Conservation (phyloP, 2,329 filamentous ascomycete species). For the Botrytis byssoidea region DNA sequence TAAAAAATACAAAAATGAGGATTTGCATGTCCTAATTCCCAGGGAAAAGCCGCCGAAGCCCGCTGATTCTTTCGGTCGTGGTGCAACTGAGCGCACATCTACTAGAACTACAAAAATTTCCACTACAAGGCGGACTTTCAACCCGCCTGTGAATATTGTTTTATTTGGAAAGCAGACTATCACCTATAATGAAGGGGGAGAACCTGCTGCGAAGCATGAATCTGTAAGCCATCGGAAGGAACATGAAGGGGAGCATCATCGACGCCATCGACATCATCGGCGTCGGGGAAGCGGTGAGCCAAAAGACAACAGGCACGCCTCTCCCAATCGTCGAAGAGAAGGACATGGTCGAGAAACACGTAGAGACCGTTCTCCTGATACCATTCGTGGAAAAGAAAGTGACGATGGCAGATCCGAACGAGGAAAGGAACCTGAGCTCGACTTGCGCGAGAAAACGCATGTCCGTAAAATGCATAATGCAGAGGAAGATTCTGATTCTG, state of each 20-base stretch:
- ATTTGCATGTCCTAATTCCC: neutral
- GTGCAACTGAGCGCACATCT: neutral
- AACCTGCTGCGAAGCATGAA: too few species aligned
- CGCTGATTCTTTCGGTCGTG: neutral
- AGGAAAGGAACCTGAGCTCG: neutral
- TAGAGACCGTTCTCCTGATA: neutral
- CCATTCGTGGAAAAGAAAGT: too few species aligned
- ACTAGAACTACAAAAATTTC: neutral
- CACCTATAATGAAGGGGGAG: too few species aligned
- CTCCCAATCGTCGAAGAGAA: neutral
- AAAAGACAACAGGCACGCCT: neutral
- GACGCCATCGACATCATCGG: neutral
- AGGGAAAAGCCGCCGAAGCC: accelerated
- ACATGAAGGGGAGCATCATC: too few species aligned
- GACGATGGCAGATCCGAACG: neutral
- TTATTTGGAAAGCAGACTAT: too few species aligned
- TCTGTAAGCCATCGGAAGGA: too few species aligned
- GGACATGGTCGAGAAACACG: neutral
- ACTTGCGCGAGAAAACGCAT: neutral
- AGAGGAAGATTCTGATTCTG: neutral
- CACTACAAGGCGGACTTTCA: too few species aligned
- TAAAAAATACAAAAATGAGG: neutral
- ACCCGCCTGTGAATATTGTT: too few species aligned
- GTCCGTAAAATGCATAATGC: neutral
- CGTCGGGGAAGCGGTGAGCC: neutral